Evolutionary conservation across 1,284 basidiomycete species (phyloP).

Genomic region (Ustilago lituana): DNA sequence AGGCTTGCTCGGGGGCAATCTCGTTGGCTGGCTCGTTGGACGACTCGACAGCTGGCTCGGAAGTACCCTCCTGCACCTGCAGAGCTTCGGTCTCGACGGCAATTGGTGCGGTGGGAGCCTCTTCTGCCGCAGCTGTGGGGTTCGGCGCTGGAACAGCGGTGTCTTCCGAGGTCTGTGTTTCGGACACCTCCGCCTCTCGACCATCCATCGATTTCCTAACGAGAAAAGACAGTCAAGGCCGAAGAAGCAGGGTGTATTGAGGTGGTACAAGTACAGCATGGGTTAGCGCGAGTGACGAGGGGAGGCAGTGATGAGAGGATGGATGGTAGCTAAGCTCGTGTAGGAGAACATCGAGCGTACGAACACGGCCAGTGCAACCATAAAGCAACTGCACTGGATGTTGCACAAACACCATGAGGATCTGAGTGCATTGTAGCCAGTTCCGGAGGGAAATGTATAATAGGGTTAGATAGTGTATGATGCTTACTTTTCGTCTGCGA

Average conservation of each 20-base stretch:
- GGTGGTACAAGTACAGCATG: slow-evolving; percentile 19
- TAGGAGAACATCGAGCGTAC: neutral
- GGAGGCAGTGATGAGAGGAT: neutral
- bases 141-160: neutral
- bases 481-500: slow-evolving; percentile 38
- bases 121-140: neutral
- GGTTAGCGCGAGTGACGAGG: slow-evolving; percentile 11
- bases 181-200: neutral
- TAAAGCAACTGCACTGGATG: slow-evolving; percentile 1
- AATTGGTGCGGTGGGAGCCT: neutral
- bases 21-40: no score
- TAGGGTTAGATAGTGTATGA: neutral
- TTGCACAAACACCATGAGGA: neutral
- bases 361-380: neutral
- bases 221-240: neutral
- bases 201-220: neutral
- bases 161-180: neutral
- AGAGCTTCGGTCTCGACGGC: neutral
- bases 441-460: neutral
- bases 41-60: no score
- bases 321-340: neutral
- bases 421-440: neutral
- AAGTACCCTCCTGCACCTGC: no score
- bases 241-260: slow-evolving; percentile 1
- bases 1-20: no score